phyloP scores from a whole-genome alignment of 2,329 filamentous ascomycete genomes.

The Harringtonia lauricola region DNA sequence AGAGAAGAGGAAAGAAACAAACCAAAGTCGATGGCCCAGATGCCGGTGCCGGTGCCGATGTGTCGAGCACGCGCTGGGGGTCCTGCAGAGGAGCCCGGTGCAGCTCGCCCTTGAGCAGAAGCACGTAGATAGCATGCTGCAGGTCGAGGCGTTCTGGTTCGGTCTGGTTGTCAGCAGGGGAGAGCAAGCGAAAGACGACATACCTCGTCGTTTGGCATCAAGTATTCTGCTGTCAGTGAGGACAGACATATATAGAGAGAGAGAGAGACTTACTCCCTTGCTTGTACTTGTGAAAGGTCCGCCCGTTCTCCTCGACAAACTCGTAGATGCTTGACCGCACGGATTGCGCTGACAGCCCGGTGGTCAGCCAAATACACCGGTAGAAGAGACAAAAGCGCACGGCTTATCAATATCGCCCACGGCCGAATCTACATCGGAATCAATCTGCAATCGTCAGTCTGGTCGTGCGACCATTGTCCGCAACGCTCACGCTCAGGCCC shows the following conservation, averaged over 20 bases:
- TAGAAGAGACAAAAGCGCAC: constrained; percentile 1
- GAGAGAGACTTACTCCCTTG: constrained; percentile 11
- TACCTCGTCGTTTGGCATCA: constrained; percentile 11
- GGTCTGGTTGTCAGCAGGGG: not conserved
- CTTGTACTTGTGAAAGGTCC: constrained; percentile 12
- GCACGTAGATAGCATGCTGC: constrained; percentile 9
- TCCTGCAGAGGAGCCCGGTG: constrained; percentile 10
- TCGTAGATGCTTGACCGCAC: constrained; percentile 11
- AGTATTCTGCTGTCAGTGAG: constrained; percentile 7
- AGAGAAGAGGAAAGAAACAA: not conserved
- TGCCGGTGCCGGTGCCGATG: constrained; percentile 13
- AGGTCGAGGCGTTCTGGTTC: constrained; percentile 11
- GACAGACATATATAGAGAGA: too few relatives aligned
- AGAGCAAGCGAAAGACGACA: not conserved
- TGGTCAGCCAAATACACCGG: too few relatives aligned
- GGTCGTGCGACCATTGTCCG: not conserved
- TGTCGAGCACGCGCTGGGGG: constrained; percentile 11
- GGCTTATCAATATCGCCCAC: constrained; percentile 6
- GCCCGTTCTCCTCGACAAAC: constrained; percentile 12
- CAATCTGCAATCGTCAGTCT: too few relatives aligned
- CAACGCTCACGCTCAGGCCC: constrained; percentile 7
- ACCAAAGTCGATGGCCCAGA: constrained; percentile 15
- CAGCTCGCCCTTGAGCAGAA: constrained; percentile 12
- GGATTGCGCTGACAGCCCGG: constrained; percentile 8
- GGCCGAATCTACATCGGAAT: constrained; percentile 6